phyloP scores from a whole-genome alignment of 2,329 filamentous ascomycete genomes.

The Aspergillus sp. region DNA sequence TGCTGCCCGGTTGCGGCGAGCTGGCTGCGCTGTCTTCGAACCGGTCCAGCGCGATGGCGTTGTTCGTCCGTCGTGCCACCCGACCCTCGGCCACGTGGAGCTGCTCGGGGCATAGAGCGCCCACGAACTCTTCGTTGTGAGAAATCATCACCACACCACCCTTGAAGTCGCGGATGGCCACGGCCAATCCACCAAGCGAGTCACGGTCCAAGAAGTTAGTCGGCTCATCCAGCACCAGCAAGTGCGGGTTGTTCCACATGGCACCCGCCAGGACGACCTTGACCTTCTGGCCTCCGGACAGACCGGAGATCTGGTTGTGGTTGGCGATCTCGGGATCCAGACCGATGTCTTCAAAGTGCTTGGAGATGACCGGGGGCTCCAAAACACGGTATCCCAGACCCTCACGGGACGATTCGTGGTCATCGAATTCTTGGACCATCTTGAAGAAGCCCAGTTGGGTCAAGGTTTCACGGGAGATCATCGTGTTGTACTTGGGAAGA shows the following conservation, averaged over 20 bases:
- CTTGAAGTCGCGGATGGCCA: slow-evolving; percentile 95
- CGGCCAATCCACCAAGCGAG: slow-evolving; percentile 90
- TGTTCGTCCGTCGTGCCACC: slow-evolving; percentile 72
- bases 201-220: slow-evolving; percentile 99
- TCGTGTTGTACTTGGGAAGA: slow-evolving; percentile 86
- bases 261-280: slow-evolving; percentile 95
- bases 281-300: slow-evolving; percentile 96
- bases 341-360: slow-evolving; percentile 96
- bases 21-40: slow-evolving; percentile 76
- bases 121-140: slow-evolving; percentile 98
- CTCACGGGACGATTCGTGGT: slow-evolving; percentile 97
- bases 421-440: slow-evolving; percentile 94
- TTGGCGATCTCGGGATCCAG: slow-evolving; percentile 97
- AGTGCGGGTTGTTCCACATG: slow-evolving; percentile 98
- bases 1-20: slow-evolving; percentile 44
- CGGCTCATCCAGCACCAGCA: slow-evolving; percentile 94
- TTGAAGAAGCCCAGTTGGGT: slow-evolving; percentile 80
- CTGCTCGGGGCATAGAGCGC: slow-evolving; percentile 89
- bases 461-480: slow-evolving; percentile 88
- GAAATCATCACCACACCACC: slow-evolving; percentile 99
- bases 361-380: slow-evolving; percentile 85
- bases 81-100: slow-evolving; percentile 88
- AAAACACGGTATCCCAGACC: slow-evolving; percentile 93
- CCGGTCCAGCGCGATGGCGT: slow-evolving; percentile 65
- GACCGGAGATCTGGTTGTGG: slow-evolving; percentile 93